A percentile compares a stretch with the other conserved stretches of the same genome.
phyloP scores from a whole-genome alignment of 108 stramenopile genomes.

The Cyclostephanos tholiformis region DNA sequence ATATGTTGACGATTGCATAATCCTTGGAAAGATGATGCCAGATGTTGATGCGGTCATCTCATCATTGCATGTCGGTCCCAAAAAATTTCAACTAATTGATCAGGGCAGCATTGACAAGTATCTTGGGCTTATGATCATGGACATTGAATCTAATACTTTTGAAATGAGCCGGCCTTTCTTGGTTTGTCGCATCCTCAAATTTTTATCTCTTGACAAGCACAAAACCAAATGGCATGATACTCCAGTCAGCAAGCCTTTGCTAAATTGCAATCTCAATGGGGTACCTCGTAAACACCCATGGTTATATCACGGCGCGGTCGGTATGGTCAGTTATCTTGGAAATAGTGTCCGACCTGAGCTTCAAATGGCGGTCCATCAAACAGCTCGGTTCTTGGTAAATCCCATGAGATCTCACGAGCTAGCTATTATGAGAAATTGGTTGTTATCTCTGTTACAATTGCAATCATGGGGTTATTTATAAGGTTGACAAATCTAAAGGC shows the following conservation, averaged over 20 bases:
- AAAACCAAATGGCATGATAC: background rate
- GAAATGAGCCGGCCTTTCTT: background rate
- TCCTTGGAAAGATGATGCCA: too few species aligned
- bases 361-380: conserved; percentile 37
- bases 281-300: background rate
- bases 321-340: conserved; percentile 38
- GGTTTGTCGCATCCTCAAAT: background rate
- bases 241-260: background rate
- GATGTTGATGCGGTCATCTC: too few species aligned
- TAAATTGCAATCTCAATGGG: background rate
- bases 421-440: conserved; percentile 49
- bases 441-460: conserved; percentile 29
- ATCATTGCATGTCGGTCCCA: too few species aligned
- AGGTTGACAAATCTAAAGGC: conserved; percentile 28
- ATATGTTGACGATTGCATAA: too few species aligned
- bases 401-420: conserved; percentile 45
- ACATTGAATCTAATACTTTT: background rate
- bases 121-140: too few species aligned
- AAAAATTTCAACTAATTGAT: too few species aligned
- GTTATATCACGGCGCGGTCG: conserved; percentile 9
- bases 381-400: conserved; percentile 42
- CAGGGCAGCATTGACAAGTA: too few species aligned
- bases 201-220: too few species aligned
- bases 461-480: background rate
- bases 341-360: conserved; percentile 36